Percentiles rank a stretch among this genome's conserved stretches.
phyloP scores from a whole-genome alignment of 495 filamentous ascomycete genomes.

The Pseudoneurospora amorphoporcata region DNA sequence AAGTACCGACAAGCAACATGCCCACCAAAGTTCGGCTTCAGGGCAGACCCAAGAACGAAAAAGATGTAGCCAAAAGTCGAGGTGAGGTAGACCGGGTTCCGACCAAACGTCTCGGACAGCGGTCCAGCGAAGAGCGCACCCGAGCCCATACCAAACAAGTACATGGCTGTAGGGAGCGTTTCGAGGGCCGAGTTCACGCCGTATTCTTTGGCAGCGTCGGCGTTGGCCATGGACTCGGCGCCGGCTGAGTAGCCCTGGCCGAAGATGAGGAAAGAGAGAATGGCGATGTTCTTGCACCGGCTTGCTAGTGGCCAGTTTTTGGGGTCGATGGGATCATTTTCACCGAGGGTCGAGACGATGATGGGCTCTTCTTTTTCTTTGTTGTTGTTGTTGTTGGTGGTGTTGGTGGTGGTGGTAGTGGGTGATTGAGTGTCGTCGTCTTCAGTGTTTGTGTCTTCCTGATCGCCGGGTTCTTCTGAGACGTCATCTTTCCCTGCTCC shows the following conservation, averaged over 20 bases:
- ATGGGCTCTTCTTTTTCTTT: conserved; percentile 7
- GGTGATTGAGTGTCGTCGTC: neutral
- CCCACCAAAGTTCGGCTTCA: conserved; percentile 18
- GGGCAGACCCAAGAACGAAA: conserved; percentile 23
- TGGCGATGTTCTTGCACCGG: conserved; percentile 25
- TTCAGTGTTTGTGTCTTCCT: neutral
- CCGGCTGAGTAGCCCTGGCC: conserved; percentile 20
- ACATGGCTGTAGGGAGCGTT: conserved; percentile 21
- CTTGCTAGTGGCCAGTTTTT: conserved; percentile 20
- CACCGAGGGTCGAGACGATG: neutral
- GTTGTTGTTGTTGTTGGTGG: neutral
- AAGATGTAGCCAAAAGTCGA: conserved; percentile 22
- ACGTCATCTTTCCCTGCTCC: neutral
- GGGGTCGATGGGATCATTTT: conserved; percentile 18
- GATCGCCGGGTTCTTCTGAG: neutral
- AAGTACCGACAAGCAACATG: conserved; percentile 25
- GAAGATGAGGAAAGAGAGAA: conserved; percentile 27
- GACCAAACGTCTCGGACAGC: conserved; percentile 26
- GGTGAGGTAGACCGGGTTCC: conserved; percentile 24
- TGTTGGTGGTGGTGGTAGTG: neutral
- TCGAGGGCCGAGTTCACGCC: conserved; percentile 20
- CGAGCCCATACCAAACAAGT: conserved; percentile 20
- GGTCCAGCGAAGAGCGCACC: conserved; percentile 27
- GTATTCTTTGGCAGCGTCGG: conserved; percentile 14
- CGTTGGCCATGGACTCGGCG: conserved; percentile 26